Conservation (phyloP, 2,329 filamentous ascomycete genomes). For the Trichoderma simmonsii region DNA sequence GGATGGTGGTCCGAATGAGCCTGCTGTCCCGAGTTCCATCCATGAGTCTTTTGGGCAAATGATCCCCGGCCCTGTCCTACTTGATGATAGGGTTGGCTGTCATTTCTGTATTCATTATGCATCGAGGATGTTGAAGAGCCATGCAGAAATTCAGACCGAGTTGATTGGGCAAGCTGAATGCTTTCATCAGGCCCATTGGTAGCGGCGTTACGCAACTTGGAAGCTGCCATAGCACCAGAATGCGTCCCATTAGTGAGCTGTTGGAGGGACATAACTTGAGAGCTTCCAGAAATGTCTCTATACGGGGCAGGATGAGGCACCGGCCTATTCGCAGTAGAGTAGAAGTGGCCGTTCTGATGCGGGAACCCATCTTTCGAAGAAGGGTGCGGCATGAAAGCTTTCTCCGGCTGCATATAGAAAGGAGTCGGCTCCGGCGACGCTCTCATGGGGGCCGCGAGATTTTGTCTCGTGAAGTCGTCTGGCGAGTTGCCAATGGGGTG, state of each 20-base stretch:
- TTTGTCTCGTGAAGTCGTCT: background rate
- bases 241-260: background rate
- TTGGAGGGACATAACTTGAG: background rate
- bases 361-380: background rate
- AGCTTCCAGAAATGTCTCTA: background rate
- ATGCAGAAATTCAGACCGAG: background rate
- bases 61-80: constrained; percentile 6
- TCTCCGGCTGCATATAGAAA: constrained; percentile 15
- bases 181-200: background rate
- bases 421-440: background rate
- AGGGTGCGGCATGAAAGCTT: background rate
- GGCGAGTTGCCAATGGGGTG: background rate
- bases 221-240: background rate
- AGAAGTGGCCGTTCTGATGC: background rate
- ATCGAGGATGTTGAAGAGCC: background rate
- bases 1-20: background rate
- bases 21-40: background rate
- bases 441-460: background rate
- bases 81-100: background rate
- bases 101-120: background rate
- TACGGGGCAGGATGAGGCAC: background rate
- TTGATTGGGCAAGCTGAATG: background rate
- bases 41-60: constrained; percentile 6
- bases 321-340: background rate
- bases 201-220: background rate